A percentile compares a stretch with the other conserved stretches of the same genome.
Evolutionary conservation across 1,284 basidiomycete species (phyloP).

Genomic region (Testicularia cyperi): DNA sequence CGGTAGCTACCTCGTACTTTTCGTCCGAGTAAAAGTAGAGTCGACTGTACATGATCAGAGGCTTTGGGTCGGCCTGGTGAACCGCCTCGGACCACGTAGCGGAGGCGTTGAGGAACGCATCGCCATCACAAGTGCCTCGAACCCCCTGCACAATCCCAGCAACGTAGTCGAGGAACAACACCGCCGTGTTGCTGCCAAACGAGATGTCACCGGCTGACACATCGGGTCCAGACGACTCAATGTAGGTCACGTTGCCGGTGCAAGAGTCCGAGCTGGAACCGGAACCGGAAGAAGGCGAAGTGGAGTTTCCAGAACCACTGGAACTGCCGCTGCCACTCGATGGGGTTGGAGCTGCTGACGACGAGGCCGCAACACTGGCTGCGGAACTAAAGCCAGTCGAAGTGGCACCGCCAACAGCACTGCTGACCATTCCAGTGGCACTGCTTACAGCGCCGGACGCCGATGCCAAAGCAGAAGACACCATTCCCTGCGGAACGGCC

Average conservation of each 20-base stretch:
- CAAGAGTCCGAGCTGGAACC: not conserved
- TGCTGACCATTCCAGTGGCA: no score
- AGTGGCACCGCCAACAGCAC: no score
- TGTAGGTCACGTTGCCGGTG: not conserved
- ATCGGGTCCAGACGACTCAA: constrained; percentile 1
- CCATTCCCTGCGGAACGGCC: no score
- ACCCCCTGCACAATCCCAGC: not conserved
- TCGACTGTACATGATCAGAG: not conserved
- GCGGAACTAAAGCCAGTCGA: no score
- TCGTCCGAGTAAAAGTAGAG: not conserved
- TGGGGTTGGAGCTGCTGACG: not conserved
- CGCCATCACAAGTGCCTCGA: not conserved
- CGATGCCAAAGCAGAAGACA: no score
- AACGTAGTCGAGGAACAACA: constrained; percentile 1
- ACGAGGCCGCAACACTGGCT: not conserved
- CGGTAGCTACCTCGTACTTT: not conserved
- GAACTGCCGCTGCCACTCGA: no score
- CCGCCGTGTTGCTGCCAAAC: not conserved
- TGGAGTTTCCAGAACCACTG: no score
- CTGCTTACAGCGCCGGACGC: no score
- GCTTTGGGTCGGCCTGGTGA: not conserved
- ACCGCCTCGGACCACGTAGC: not conserved
- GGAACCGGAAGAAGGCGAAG: not conserved
- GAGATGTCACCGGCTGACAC: not conserved
- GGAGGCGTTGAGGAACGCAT: not conserved